These are phyloP conservation scores for Bryum argenteum DNA, from an alignment of 225 moss, liverwort and hornwort genomes.

Conservation along the genomic window DNA sequence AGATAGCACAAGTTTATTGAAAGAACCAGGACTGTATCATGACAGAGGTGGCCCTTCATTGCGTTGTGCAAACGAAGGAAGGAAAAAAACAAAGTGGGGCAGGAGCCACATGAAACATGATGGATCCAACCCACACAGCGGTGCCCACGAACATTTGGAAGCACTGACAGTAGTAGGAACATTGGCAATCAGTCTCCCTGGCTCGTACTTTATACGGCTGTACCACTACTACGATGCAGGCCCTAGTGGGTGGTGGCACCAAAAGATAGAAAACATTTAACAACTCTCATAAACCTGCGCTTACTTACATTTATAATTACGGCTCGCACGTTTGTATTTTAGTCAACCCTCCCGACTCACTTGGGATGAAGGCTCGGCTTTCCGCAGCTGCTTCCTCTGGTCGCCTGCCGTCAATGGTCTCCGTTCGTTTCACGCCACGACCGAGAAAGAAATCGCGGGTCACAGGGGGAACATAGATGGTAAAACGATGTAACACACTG, in stretches of 20 bases:
- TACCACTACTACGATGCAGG: slow-evolving; percentile 1
- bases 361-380: slow-evolving; percentile 6
- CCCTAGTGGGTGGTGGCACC: slow-evolving; percentile 5
- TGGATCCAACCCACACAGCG: slow-evolving; percentile 14
- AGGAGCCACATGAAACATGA: not conserved
- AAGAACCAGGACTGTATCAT: not conserved
- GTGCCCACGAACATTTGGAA: slow-evolving; percentile 30
- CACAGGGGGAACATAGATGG: slow-evolving; percentile 8
- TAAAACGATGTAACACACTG: slow-evolving; percentile 20
- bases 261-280: slow-evolving; percentile 4
- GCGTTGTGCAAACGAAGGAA: slow-evolving; percentile 9
- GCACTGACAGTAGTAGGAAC: slow-evolving; percentile 31
- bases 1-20: slow-evolving; percentile 23
- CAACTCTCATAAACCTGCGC: slow-evolving; percentile 8
- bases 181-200: slow-evolving; percentile 12
- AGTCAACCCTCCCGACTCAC: slow-evolving; percentile 7
- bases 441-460: not conserved
- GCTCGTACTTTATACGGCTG: slow-evolving; percentile 15
- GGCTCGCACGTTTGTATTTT: not conserved
- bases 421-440: not conserved
- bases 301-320: not conserved
- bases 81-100: not conserved
- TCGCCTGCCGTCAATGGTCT: not conserved
- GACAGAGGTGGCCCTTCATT: slow-evolving; percentile 8
- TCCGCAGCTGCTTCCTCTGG: not conserved